phyloP scores from a whole-genome alignment of 805 yeast genomes.

The Metschnikowia picachoensis region DNA sequence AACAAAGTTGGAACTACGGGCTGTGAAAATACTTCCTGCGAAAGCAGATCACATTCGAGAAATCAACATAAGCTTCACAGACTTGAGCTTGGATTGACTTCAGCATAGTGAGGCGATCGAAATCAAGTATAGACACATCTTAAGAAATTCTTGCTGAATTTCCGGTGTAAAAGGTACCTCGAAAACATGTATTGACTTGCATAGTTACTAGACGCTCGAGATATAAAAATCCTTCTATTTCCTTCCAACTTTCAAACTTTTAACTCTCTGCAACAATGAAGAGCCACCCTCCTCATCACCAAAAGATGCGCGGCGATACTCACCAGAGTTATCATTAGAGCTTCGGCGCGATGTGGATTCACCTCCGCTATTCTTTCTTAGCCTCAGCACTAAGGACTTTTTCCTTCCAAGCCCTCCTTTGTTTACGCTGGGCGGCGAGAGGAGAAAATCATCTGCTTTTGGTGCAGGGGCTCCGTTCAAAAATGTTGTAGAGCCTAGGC shows the following conservation, averaged over 20 bases:
- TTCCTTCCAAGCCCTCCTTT: constrained; percentile 64
- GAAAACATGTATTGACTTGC: too few species aligned
- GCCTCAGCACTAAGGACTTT: constrained; percentile 74
- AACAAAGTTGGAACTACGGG: too few species aligned
- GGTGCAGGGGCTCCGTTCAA: constrained; percentile 95
- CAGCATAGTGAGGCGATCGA: too few species aligned
- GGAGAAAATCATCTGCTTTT: constrained; percentile 36
- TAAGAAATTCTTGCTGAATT: too few species aligned
- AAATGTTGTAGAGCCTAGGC: constrained; percentile 89
- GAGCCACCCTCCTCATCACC: constrained; percentile 17
- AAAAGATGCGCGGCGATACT: constrained; percentile 12
- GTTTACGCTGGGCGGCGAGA: constrained; percentile 12
- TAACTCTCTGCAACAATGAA: constrained; percentile 77
- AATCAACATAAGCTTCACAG: too few species aligned
- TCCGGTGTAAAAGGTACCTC: too few species aligned
- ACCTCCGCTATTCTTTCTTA: constrained; percentile 40
- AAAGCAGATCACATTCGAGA: too few species aligned
- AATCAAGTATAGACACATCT: too few species aligned
- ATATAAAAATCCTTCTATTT: constrained; percentile 19
- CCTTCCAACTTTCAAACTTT: constrained; percentile 79
- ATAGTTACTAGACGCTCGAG: too few species aligned
- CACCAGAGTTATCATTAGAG: constrained; percentile 25
- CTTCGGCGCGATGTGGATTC: constrained; percentile 30
- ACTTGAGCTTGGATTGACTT: too few species aligned
- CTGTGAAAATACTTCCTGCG: too few species aligned